A percentile compares a stretch with the other conserved stretches of the same genome.
phyloP scores from a whole-genome alignment of 2,329 filamentous ascomycete species.

The Fonsecaea pugnacius region DNA sequence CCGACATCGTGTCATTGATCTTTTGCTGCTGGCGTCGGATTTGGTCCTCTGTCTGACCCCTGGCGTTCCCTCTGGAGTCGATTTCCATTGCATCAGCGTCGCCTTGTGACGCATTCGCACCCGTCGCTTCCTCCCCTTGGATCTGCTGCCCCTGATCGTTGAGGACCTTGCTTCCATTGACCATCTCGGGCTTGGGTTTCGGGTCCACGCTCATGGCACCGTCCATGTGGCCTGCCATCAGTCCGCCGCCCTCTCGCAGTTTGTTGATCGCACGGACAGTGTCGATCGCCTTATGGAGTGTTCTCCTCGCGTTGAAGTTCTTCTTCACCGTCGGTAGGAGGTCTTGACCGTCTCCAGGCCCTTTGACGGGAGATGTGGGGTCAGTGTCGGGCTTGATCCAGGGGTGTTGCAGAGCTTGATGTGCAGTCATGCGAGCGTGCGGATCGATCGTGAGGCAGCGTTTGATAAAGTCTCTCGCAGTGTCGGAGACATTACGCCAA shows the following conservation, averaged over 20 bases:
- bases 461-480: slow-evolving; percentile 89
- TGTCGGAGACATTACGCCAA: slow-evolving; percentile 88
- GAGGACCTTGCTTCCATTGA: slow-evolving; percentile 50
- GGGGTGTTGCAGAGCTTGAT: slow-evolving; percentile 70
- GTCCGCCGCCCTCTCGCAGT: slow-evolving; percentile 63
- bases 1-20: slow-evolving; percentile 63
- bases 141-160: slow-evolving; percentile 42
- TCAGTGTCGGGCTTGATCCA: slow-evolving; percentile 63
- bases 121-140: slow-evolving; percentile 36
- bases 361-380: slow-evolving; percentile 43
- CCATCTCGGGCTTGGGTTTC: slow-evolving; percentile 53
- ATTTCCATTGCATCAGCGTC: slow-evolving; percentile 55
- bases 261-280: slow-evolving; percentile 72
- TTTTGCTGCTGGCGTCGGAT: slow-evolving; percentile 64
- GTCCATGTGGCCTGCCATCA: slow-evolving; percentile 62
- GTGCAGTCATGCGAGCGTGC: slow-evolving; percentile 83
- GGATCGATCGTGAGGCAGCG: slow-evolving; percentile 91
- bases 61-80: slow-evolving; percentile 62
- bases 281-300: slow-evolving; percentile 69
- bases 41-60: slow-evolving; percentile 66
- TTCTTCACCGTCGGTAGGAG: slow-evolving; percentile 69
- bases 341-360: slow-evolving; percentile 53
- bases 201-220: slow-evolving; percentile 63
- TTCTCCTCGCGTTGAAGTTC: slow-evolving; percentile 70
- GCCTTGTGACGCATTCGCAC: slow-evolving; percentile 43